Percentiles rank a stretch among this genome's conserved stretches.
Evolutionary conservation across 176 grass and related monocot species (phyloP).

Genomic region (Rhynchospora tenuis): DNA sequence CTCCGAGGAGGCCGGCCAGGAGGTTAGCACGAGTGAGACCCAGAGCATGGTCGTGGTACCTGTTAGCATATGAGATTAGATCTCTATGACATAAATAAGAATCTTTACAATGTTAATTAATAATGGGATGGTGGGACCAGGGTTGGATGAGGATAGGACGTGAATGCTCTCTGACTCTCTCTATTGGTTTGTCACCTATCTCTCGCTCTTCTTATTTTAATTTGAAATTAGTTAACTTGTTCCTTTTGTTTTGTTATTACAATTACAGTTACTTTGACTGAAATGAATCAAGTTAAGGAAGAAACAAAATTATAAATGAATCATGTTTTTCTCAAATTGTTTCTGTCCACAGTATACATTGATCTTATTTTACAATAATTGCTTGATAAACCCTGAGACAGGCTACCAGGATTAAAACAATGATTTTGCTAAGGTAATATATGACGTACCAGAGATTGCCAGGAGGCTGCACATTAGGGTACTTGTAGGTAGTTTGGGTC

Average conservation of each 20-base stretch:
- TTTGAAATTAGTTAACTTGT: neutral
- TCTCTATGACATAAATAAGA: neutral
- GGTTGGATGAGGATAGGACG: constrained; percentile 31
- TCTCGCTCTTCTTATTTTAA: neutral
- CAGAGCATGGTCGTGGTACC: constrained; percentile 31
- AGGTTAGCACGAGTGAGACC: constrained; percentile 30
- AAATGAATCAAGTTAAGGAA: neutral
- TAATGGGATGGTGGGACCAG: neutral
- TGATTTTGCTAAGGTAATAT: neutral
- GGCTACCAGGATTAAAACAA: neutral
- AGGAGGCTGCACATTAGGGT: neutral
- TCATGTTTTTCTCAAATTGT: neutral
- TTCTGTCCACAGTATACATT: neutral
- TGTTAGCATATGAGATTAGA: neutral
- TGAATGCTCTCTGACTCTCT: constrained; percentile 30
- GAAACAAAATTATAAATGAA: neutral
- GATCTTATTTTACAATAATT: neutral
- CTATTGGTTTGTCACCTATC: neutral
- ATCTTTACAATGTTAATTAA: neutral
- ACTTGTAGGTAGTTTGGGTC: constrained; percentile 1
- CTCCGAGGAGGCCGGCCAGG: constrained; percentile 24
- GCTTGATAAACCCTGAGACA: neutral
- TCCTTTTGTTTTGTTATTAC: neutral
- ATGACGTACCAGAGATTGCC: neutral
- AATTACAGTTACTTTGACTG: neutral